phyloP scores from a whole-genome alignment of 805 yeast genomes.

The Ogataea parapolymorpha region DNA sequence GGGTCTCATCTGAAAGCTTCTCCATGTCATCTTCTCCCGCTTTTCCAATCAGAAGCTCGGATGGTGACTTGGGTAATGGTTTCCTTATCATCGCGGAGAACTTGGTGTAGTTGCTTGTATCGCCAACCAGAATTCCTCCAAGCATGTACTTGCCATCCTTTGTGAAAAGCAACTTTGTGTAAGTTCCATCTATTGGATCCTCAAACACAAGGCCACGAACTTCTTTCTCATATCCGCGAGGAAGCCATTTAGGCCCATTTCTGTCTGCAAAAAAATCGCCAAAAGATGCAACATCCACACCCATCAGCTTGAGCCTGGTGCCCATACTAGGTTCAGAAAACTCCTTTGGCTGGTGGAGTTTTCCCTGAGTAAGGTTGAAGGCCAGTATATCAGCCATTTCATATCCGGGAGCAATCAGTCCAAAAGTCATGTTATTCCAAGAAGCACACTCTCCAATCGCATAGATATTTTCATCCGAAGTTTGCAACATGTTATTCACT shows the following conservation, averaged over 20 bases:
- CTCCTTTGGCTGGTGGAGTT: conserved; percentile 27
- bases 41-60: conserved; percentile 31
- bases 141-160: conserved; percentile 35
- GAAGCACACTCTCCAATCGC: conserved; percentile 39
- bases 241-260: conserved; percentile 35
- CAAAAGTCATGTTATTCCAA: conserved; percentile 35
- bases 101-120: conserved; percentile 32
- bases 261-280: conserved; percentile 38
- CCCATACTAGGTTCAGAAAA: conserved; percentile 36
- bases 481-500: conserved; percentile 28
- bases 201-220: conserved; percentile 30
- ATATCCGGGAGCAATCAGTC: conserved; percentile 39
- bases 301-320: conserved; percentile 36
- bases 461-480: conserved; percentile 29
- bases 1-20: conserved; percentile 33
- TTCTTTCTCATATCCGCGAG: conserved; percentile 24
- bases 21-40: conserved; percentile 30
- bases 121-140: conserved; percentile 38
- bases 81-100: conserved; percentile 31
- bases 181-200: conserved; percentile 35
- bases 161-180: conserved; percentile 34
- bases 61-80: conserved; percentile 30
- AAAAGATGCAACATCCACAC: conserved; percentile 38
- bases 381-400: conserved; percentile 37
- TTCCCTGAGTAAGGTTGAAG: conserved; percentile 36